Conservation (phyloP, 169 alveolate genomes). For the Cryptosporidium ubiquitum region DNA sequence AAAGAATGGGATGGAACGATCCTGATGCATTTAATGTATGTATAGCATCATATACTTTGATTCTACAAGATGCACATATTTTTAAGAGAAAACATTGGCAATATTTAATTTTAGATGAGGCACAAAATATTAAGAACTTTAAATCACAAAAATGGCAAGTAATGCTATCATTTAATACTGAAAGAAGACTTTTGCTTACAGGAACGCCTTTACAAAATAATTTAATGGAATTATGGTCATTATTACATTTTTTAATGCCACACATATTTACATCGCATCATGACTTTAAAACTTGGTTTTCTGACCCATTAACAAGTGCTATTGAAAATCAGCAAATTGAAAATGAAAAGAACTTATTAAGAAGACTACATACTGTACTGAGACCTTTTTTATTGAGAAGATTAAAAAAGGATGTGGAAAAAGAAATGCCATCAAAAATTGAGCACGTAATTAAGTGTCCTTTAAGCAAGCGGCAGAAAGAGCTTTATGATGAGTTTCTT, state of each 20-base stretch:
- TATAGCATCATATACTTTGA: conserved; percentile 95
- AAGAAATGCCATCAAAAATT: conserved; percentile 96
- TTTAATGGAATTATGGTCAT: conserved; percentile 98
- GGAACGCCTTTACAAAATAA: conserved; percentile 99
- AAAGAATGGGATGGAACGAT: conserved; percentile 94
- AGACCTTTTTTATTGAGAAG: conserved; percentile 97
- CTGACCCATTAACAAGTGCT: conserved; percentile 93
- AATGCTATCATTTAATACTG: conserved; percentile 94
- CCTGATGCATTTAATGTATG: conserved; percentile 96
- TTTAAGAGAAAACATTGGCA: conserved; percentile 96
- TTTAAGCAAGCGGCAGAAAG: conserved; percentile 91
- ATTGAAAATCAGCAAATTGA: conserved; percentile 85
- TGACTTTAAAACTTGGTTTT: conserved; percentile 96
- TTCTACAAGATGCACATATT: conserved; percentile 93
- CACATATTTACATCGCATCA: conserved; percentile 92
- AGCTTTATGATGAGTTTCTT: conserved; percentile 97
- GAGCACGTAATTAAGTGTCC: conserved; percentile 95
- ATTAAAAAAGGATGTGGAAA: conserved; percentile 98
- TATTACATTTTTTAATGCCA: conserved; percentile 98
- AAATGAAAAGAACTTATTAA: conserved; percentile 79
- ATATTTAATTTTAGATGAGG: conserved; percentile 98
- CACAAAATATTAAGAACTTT: conserved; percentile 98
- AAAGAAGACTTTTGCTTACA: conserved; percentile 94
- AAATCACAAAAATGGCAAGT: conserved; percentile 98
- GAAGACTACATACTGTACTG: conserved; percentile 93